Evolutionary conservation across 345 rosid species (phyloP), one percentile per base, ranked within the genome.

Genomic region (Melastoma malabathricum): DNA sequence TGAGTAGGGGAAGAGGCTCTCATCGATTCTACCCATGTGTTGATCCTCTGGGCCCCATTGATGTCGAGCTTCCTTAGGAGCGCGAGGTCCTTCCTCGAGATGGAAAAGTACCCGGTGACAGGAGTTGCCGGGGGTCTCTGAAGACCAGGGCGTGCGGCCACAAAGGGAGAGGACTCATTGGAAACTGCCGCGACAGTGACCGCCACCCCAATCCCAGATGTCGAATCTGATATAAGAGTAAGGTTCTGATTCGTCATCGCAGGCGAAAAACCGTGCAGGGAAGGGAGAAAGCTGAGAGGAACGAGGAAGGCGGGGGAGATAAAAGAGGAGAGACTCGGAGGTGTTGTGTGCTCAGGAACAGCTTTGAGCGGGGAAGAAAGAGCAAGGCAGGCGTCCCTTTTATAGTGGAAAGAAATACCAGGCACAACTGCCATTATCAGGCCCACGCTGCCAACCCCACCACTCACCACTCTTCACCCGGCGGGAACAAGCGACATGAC

Each of bases 1-100:
- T 77, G 98, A 61, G 96, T 86, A 18, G 98, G 98, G 2, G 98
- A 90, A n/a, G 96, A 86, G 43, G 87, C 84, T 59, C 71, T 72
- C 94, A 86, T 90, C 25, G 94, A 90, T 44, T 90, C 92, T 13
- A 86, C 83, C 89, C 86, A 83, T 16, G 84, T 68, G 64, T 67
- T 83, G 48, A 79, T 56, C 65, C 83, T 89, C 16, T 65, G 60
- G 15, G 74, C 84, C 18, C 70, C 71, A 61, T 66, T 77, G 68
- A 77, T 79, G 52, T 89, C 95, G 12, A 77, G 71, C 56, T 78
- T 78, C 54, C 69, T 75, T 5, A 58, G 51, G 41, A 47, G 44
- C 31, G 74, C 58, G 22, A 73, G 52, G 29, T 72, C 71, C 59
- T 72, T 73, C 51, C 65, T 65, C 0, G 79, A 74, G 5, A 77